phyloP scores from a whole-genome alignment of 257 asterid genomes.

The Nicotiana obtusifolia region DNA sequence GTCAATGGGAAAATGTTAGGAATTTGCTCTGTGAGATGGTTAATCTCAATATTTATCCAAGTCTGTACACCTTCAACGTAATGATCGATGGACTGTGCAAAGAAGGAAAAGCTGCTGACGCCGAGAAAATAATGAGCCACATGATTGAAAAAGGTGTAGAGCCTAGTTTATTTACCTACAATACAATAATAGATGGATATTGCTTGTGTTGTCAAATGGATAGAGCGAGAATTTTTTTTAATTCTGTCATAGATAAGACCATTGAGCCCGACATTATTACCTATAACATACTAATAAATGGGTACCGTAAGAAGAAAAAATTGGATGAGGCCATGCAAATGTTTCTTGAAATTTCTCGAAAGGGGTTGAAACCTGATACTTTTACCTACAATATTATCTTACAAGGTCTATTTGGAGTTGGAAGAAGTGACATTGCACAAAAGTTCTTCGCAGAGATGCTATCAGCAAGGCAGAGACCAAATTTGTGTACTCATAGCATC shows the following conservation, averaged over 20 bases:
- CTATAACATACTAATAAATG: background rate
- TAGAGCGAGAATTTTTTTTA: no score
- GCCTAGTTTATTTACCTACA: background rate
- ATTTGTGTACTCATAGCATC: background rate
- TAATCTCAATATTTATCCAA: no score
- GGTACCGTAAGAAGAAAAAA: background rate
- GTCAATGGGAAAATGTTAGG: no score
- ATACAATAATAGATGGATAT: background rate
- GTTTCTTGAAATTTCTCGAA: background rate
- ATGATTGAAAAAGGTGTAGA: no score
- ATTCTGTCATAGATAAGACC: no score
- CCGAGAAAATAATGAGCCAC: no score
- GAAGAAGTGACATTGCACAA: background rate
- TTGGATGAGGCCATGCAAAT: conserved; percentile 4
- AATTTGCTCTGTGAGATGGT: no score
- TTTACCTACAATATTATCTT: background rate
- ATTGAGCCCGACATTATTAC: no score
- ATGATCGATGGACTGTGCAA: no score
- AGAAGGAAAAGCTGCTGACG: no score
- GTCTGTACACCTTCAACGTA: no score
- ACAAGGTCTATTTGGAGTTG: conserved; percentile 1
- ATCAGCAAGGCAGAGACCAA: background rate
- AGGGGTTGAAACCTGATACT: background rate
- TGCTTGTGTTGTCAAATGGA: background rate
- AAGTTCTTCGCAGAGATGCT: background rate